Percentiles rank a stretch among this genome's conserved stretches.
phyloP scores from a whole-genome alignment of 2,329 filamentous ascomycete species.

The Pleoardoris graminearum region DNA sequence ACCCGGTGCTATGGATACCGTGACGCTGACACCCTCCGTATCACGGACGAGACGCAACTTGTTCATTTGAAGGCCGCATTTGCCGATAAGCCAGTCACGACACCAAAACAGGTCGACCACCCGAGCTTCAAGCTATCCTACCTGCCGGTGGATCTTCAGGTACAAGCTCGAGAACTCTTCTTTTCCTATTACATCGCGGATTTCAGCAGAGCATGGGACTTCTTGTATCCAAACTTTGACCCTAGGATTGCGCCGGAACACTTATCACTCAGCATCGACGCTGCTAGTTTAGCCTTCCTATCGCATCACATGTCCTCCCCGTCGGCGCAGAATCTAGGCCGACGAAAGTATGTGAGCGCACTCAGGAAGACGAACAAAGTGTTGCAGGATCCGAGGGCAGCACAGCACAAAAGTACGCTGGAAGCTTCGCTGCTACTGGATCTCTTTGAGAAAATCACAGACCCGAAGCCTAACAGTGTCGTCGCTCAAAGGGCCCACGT shows the following conservation, averaged over 20 bases:
- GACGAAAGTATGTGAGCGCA: slow-evolving; percentile 31
- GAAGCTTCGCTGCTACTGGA: slow-evolving; percentile 30
- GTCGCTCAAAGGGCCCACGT: slow-evolving; percentile 25
- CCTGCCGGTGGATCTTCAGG: slow-evolving; percentile 23
- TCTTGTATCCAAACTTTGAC: slow-evolving; percentile 23
- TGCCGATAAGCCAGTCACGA: neutral
- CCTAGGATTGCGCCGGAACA: slow-evolving; percentile 20
- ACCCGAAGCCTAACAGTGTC: slow-evolving; percentile 9
- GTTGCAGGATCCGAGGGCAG: slow-evolving; percentile 19
- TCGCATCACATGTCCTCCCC: slow-evolving; percentile 23
- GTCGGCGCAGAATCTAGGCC: slow-evolving; percentile 20
- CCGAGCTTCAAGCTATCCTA: slow-evolving; percentile 10
- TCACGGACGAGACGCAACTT: slow-evolving; percentile 29
- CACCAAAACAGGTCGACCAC: neutral
- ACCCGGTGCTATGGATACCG: slow-evolving; percentile 28
- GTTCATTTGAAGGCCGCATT: slow-evolving; percentile 19
- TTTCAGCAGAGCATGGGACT: slow-evolving; percentile 29
- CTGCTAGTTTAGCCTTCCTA: slow-evolving; percentile 34
- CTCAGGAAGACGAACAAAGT: slow-evolving; percentile 23
- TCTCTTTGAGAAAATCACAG: slow-evolving; percentile 34
- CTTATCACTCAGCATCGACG: slow-evolving; percentile 31
- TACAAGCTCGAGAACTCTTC: slow-evolving; percentile 27
- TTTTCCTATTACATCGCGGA: slow-evolving; percentile 31
- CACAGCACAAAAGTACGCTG: slow-evolving; percentile 19
- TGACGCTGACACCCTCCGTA: slow-evolving; percentile 25